phyloP scores from a whole-genome alignment of 2,329 filamentous ascomycete species.

The Arachnomyces sp. region DNA sequence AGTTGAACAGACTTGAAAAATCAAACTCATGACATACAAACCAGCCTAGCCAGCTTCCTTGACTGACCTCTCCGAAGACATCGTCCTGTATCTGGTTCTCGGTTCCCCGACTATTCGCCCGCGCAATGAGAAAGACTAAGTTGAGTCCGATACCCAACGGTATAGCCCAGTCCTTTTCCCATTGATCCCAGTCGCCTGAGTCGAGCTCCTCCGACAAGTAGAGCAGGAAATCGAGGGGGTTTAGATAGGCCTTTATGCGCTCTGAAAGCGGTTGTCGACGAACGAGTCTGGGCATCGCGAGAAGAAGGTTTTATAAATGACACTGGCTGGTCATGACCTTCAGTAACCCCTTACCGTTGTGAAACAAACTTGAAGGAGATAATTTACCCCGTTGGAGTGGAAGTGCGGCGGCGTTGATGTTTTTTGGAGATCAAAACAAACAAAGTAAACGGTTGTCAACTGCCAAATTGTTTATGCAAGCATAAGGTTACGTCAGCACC shows the following conservation, averaged over 20 bases:
- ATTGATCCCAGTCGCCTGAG: constrained; percentile 80
- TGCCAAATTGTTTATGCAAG: too few relatives aligned
- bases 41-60: constrained; percentile 61
- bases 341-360: background rate
- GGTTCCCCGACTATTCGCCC: constrained; percentile 61
- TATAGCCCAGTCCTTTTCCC: constrained; percentile 62
- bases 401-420: background rate
- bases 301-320: constrained; percentile 23
- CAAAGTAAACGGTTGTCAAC: background rate
- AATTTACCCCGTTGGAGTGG: too few relatives aligned
- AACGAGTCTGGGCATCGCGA: constrained; percentile 70
- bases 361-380: background rate
- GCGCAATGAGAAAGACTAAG: constrained; percentile 69
- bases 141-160: constrained; percentile 72
- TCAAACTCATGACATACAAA: constrained; percentile 41
- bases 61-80: constrained; percentile 67
- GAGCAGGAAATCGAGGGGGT: constrained; percentile 81
- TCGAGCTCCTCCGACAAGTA: constrained; percentile 92
- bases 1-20: constrained; percentile 1
- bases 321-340: too few relatives aligned
- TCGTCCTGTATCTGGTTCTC: constrained; percentile 57
- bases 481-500: too few relatives aligned
- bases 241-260: constrained; percentile 71
- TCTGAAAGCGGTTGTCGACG: constrained; percentile 71
- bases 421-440: constrained; percentile 10